Base-by-base conservation (phyloP, 208 protist genomes). In the Trypanosoma conorhini region DNA sequence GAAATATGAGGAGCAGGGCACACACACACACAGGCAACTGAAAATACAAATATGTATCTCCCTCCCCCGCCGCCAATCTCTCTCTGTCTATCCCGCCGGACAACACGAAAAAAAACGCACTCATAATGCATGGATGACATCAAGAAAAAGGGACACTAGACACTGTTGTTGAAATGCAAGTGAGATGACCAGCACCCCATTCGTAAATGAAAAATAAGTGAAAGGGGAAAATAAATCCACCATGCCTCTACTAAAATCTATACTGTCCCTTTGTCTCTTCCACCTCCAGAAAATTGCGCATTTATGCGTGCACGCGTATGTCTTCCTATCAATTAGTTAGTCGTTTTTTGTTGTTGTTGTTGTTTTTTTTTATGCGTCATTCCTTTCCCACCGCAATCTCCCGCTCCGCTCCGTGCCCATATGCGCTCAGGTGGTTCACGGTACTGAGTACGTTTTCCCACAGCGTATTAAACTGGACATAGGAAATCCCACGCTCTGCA, bases 381-480 rank as follows among this genome's bases (percentile, higher is more conserved):
- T 81, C 72, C 28, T 65, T 67, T 19, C 48, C 24, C 35, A 69
- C 72, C 62, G 60, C 38, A 38, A 64, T 24, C 33, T 54, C 58
- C 72, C 83, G 79, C 52, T 91, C 86, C 48, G 62, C 35, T 3
- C 83, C 84, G 33, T 79, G 76, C 30, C 87, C 87, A 66, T 82
- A 88, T 61, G 75, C 58, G 67, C 81, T 74, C 74, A 93, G 77
- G 68, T 93, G 88, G 1, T 74, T 63, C 26, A 91, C 80, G 22
- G 85, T 89, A 69, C 85, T 91, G 40, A 72, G 5, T 24, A 85
- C 44, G 61, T 93, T 93, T 61, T 88, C 88, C 73, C 79, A 70
- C 50, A 95, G 77, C 17, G 87, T 89, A 28, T 87, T 67, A 76
- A 88, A 93, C 67, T 89, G 79, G 12, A 78, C 57, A 74, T 96